Percentiles rank a stretch among this genome's conserved stretches.
These are phyloP conservation scores for Leccinum pellstonianum DNA, from an alignment of 768 basidiomycete genomes.

Conservation along the genomic window DNA sequence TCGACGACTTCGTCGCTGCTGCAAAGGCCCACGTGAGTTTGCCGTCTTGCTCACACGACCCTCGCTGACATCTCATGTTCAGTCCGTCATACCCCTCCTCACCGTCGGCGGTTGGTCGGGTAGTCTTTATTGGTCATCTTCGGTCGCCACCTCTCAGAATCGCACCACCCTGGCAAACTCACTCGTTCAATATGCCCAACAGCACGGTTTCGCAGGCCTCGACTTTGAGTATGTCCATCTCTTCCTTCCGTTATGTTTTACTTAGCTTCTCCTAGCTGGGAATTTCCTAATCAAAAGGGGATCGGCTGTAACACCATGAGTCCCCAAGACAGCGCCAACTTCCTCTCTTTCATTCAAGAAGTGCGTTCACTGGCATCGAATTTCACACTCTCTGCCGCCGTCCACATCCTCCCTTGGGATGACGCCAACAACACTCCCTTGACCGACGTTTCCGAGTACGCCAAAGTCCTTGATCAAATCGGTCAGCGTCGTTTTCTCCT, in stretches of 20 bases:
- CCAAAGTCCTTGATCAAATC: slow-evolving; percentile 71
- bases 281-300: slow-evolving; percentile 72
- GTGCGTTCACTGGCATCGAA: slow-evolving; percentile 57
- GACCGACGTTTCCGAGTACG: slow-evolving; percentile 64
- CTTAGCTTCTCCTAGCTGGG: slow-evolving; percentile 58
- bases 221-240: slow-evolving; percentile 58
- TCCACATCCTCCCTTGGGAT: slow-evolving; percentile 62
- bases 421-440: slow-evolving; percentile 56
- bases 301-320: slow-evolving; percentile 68
- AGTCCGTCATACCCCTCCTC: slow-evolving; percentile 57
- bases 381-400: slow-evolving; percentile 72
- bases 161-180: slow-evolving; percentile 59
- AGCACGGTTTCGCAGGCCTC: slow-evolving; percentile 58
- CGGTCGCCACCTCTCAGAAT: slow-evolving; percentile 52
- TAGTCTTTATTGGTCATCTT: slow-evolving; percentile 58
- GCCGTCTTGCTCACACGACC: too few relatives aligned
- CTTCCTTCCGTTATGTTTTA: neutral
- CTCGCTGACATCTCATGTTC: neutral
- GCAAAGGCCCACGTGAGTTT: slow-evolving; percentile 28
- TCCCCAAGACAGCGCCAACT: slow-evolving; percentile 70
- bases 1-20: slow-evolving; percentile 23
- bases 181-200: slow-evolving; percentile 44
- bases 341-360: slow-evolving; percentile 71
- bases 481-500: slow-evolving; percentile 32
- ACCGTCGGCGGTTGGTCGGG: slow-evolving; percentile 72